Evolutionary conservation across 345 rosid species (phyloP).

Genomic region (Trapa bicornis): DNA sequence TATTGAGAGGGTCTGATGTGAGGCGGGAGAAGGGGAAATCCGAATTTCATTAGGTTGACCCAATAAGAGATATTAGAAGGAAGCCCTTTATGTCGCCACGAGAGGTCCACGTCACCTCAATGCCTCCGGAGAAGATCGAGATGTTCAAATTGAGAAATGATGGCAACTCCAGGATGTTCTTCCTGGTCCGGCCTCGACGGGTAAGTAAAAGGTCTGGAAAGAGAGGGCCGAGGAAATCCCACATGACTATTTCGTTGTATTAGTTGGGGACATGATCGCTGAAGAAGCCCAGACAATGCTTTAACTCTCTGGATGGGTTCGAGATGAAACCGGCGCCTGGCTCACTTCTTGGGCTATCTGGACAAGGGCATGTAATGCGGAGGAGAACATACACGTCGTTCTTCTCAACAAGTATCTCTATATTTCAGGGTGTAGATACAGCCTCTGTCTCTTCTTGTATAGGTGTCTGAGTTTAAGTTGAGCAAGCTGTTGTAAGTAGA

Average conservation of each 20-base stretch:
- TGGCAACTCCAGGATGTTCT: conserved; percentile 95
- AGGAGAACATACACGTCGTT: conserved; percentile 65
- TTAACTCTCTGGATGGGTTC: conserved; percentile 56
- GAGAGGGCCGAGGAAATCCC: conserved; percentile 75
- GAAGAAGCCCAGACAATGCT: conserved; percentile 81
- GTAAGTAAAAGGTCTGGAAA: conserved; percentile 63
- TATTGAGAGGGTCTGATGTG: neutral
- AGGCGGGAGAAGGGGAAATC: neutral
- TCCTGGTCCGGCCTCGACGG: conserved; percentile 82
- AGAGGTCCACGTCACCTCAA: conserved; percentile 74
- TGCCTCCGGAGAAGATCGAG: conserved; percentile 82
- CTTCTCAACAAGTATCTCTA: conserved; percentile 61
- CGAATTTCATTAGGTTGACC: too few species aligned
- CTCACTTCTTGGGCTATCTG: conserved; percentile 60
- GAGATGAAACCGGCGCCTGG: conserved; percentile 85
- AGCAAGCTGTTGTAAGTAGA: conserved; percentile 12
- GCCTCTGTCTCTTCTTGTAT: conserved; percentile 29
- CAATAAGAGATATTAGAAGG: conserved; percentile 17
- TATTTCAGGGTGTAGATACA: conserved; percentile 50
- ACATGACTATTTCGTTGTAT: conserved; percentile 71
- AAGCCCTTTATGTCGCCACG: conserved; percentile 69
- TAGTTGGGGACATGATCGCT: conserved; percentile 84
- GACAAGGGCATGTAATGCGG: conserved; percentile 70
- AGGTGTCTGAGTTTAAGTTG: conserved; percentile 19
- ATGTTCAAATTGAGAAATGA: conserved; percentile 74